These are phyloP conservation scores for Trypanosoma congolense DNA, from an alignment of 208 protist species.

Conservation along the genomic window DNA sequence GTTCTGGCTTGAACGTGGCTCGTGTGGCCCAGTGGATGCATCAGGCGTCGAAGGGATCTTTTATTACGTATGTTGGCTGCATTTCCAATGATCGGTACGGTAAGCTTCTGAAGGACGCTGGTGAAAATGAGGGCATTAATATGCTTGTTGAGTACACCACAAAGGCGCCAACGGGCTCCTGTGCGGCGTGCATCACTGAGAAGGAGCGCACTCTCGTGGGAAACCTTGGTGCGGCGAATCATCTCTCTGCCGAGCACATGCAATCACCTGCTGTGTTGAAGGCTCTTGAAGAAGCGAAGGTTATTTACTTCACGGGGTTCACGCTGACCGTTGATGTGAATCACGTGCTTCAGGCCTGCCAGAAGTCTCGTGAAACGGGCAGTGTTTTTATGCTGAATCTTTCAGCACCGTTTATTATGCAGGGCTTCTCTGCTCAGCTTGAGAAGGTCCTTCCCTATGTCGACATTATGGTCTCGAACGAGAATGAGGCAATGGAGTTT, in stretches of 20 bases:
- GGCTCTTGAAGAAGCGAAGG: conserved; percentile 40
- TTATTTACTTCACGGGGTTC: conserved; percentile 95
- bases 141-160: conserved; percentile 85
- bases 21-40: conserved; percentile 93
- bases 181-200: conserved; percentile 94
- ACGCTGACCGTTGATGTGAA: conserved; percentile 93
- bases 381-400: conserved; percentile 95
- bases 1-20: conserved; percentile 96
- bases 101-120: conserved; percentile 63
- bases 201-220: conserved; percentile 95
- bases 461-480: conserved; percentile 96
- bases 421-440: conserved; percentile 94
- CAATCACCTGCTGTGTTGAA: conserved; percentile 48
- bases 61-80: conserved; percentile 90
- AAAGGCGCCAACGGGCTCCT: conserved; percentile 93
- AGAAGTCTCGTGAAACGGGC: conserved; percentile 75
- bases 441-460: conserved; percentile 85
- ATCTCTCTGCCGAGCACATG: conserved; percentile 92
- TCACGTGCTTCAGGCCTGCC: conserved; percentile 86
- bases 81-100: conserved; percentile 95
- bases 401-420: conserved; percentile 94
- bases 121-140: conserved; percentile 87
- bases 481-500: conserved; percentile 90
- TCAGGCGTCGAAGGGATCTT: conserved; percentile 41
- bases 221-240: conserved; percentile 96